phyloP scores from a whole-genome alignment of 371 early-diverging fungal species.

The Zychaea mexicana region DNA sequence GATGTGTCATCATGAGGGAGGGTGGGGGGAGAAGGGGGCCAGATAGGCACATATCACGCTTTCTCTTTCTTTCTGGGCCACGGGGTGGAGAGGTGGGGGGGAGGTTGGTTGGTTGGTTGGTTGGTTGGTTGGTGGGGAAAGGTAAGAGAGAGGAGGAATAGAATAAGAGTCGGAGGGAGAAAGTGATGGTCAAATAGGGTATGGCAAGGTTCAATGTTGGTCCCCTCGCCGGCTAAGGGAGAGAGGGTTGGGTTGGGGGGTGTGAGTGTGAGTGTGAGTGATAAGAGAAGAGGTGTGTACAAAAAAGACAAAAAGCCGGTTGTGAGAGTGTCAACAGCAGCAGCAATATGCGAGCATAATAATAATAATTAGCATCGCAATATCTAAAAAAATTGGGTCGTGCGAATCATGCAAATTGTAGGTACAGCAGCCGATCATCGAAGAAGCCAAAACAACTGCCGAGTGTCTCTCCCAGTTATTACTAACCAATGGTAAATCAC shows the following conservation, averaged over 20 bases:
- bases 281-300: neutral
- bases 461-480: constrained; percentile 1
- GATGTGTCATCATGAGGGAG: too few relatives aligned
- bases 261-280: neutral
- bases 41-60: neutral
- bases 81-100: neutral
- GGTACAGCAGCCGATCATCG: neutral
- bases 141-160: neutral
- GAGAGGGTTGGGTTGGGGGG: neutral
- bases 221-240: constrained; percentile 1
- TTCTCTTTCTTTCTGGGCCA: neutral
- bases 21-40: neutral
- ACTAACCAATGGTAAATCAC: neutral
- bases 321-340: neutral
- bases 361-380: too few relatives aligned
- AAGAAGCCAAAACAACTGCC: neutral
- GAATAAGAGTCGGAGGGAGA: neutral
- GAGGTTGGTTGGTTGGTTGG: neutral
- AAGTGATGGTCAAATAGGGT: constrained; percentile 4
- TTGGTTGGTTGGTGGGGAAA: neutral
- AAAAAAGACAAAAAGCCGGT: neutral
- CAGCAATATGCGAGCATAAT: too few relatives aligned
- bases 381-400: too few relatives aligned
- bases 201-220: constrained; percentile 10
- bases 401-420: neutral